These are phyloP conservation scores for Rhinocladiella mackenziei DNA, from an alignment of 2,329 filamentous ascomycete genomes.

Conservation along the genomic window DNA sequence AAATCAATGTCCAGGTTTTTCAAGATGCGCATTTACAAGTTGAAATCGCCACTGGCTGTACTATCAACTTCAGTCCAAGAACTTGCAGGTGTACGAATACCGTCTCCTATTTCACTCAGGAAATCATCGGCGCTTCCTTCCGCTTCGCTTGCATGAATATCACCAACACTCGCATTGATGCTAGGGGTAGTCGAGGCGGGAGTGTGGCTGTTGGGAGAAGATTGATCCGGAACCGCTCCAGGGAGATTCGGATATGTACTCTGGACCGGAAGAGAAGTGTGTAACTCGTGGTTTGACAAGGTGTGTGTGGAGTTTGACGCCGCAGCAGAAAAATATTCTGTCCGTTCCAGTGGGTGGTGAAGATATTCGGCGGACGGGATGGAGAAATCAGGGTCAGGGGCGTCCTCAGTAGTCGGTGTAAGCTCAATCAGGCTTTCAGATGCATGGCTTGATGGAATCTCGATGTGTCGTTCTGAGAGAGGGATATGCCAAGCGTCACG, in stretches of 20 bases:
- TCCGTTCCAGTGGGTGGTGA: constrained; percentile 22
- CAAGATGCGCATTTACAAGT: constrained; percentile 10
- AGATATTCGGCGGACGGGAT: constrained; percentile 20
- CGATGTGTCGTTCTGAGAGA: constrained; percentile 16
- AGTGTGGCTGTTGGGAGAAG: neutral
- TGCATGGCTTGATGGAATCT: constrained; percentile 36
- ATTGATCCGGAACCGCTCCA: neutral
- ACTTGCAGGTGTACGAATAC: constrained; percentile 33
- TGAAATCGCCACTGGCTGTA: constrained; percentile 30
- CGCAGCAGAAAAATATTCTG: constrained; percentile 31
- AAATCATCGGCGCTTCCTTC: constrained; percentile 31
- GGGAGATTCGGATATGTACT: constrained; percentile 2
- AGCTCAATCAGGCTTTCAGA: constrained; percentile 44
- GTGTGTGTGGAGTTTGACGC: constrained; percentile 31
- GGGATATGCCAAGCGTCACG: constrained; percentile 30
- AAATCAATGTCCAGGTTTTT: too few relatives aligned
- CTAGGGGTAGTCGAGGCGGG: constrained; percentile 21
- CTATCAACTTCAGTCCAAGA: constrained; percentile 35
- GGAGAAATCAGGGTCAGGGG: constrained; percentile 32
- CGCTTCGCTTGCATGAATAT: constrained; percentile 27
- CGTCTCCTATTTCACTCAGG: constrained; percentile 32
- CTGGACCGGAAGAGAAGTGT: constrained; percentile 14
- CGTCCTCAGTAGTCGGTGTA: constrained; percentile 44
- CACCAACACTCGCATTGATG: constrained; percentile 22
- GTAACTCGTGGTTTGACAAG: constrained; percentile 35